Evolutionary conservation across 257 asterid species (phyloP), one percentile per base, ranked within the genome.

Genomic region (Coffea eugenioides): DNA sequence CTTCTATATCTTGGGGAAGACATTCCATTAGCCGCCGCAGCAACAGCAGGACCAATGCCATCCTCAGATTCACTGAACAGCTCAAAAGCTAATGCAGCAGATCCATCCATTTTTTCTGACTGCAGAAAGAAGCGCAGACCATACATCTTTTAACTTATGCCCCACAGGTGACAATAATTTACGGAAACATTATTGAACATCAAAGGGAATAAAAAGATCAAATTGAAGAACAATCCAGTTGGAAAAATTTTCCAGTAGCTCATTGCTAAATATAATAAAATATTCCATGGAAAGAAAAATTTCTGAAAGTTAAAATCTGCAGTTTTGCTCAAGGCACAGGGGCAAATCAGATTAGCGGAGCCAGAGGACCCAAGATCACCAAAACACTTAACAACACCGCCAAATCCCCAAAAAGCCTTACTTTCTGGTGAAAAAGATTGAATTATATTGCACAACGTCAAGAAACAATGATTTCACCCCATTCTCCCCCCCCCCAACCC

Each of bases 1-100:
- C 99, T 95, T 82, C 80, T 90, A 80, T 88, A 95, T 88, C 97
- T 87, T 4, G 99, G 99, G 81, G 99, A 95, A 71, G 93, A 85
- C 88, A 95, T 90, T 72, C 97, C 95, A 41, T 74, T 83, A 23
- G 92, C 92, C 43, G 97, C 99, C 18, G 94, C 97, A 14, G 94
- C 91, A 78, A 92, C 91, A 49, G 99, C 98, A 62, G 94, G 93
- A 45, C 94, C 89, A 5, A 91, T 43, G 14, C 83, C 82, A 45
- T 83, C 84, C 57, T 85, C 92, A 48, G 46, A 81, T 18, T 69
- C 84, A 69, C 25, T 70, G n/a, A 75, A 48, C 69, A 49, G 41
- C 5, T n/a, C 84, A 62, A 49, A 31, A 27, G 61, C 71, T 15
- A 51, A 34, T 57, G 45, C 74, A 7, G 14, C 2, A 70, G 74